Percentiles rank a stretch among this genome's conserved stretches.
These are phyloP conservation scores for Perkinsus olseni DNA, from an alignment of 169 alveolate genomes.

Conservation along the genomic window DNA sequence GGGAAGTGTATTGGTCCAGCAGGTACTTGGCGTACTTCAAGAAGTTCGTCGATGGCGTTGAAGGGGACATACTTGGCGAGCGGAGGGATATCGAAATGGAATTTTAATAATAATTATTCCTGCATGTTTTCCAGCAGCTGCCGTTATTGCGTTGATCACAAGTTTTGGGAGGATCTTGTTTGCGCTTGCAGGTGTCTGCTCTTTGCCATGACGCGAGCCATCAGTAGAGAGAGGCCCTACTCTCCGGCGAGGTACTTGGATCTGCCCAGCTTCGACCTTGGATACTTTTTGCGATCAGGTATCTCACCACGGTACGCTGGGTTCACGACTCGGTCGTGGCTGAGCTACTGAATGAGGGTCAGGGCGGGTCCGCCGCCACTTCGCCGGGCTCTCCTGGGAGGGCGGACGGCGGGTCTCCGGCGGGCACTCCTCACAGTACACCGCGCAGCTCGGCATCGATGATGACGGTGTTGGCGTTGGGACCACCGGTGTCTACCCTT, in stretches of 20 bases:
- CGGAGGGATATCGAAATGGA: neutral
- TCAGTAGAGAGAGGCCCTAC: neutral
- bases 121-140: neutral
- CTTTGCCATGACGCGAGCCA: neutral
- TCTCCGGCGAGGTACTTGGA: neutral
- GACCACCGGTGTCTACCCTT: neutral
- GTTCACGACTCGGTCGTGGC: neutral
- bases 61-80: neutral
- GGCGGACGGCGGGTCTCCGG: neutral
- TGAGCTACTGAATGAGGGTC: neutral
- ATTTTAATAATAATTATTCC: neutral
- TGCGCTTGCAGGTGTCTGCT: neutral
- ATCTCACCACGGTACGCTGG: neutral
- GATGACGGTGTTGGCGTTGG: neutral
- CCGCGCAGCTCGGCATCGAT: neutral
- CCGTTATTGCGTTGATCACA: neutral
- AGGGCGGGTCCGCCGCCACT: neutral
- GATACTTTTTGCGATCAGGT: neutral
- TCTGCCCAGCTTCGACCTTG: neutral
- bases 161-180: neutral
- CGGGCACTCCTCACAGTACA: neutral
- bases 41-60: neutral
- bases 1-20: neutral
- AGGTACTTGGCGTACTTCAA: neutral
- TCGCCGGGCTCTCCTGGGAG: neutral